A percentile compares a stretch with the other conserved stretches of the same genome.
Evolutionary conservation across 2,329 filamentous ascomycete genomes (phyloP).

Genomic region (Shiraia bambusicola): DNA sequence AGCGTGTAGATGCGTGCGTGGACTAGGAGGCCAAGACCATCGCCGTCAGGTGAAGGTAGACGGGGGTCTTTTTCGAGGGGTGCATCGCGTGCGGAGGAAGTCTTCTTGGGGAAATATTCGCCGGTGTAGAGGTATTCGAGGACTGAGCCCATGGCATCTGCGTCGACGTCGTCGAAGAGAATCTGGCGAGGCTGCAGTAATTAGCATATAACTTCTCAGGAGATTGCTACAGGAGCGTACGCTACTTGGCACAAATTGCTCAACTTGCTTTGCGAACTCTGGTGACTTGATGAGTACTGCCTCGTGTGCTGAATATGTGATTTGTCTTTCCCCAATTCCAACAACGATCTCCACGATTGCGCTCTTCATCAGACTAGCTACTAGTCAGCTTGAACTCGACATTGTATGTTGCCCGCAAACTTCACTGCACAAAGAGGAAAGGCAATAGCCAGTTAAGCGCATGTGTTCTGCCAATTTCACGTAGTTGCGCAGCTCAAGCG

Average conservation of each 20-base stretch:
- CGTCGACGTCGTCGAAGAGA: conserved; percentile 65
- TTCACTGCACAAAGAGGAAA: neutral
- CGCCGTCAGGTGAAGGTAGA: conserved; percentile 68
- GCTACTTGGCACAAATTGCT: conserved; percentile 61
- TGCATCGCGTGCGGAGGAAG: conserved; percentile 63
- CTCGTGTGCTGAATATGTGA: conserved; percentile 76
- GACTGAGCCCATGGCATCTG: conserved; percentile 75
- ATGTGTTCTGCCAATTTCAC: no score
- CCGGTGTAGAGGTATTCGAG: conserved; percentile 82
- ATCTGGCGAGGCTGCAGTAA: conserved; percentile 62
- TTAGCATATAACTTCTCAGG: neutral
- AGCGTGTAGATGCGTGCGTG: conserved; percentile 90
- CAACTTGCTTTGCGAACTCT: conserved; percentile 67
- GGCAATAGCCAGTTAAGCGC: neutral
- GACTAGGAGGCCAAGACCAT: conserved; percentile 80
- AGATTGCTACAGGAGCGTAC: conserved; percentile 50
- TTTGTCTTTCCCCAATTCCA: conserved; percentile 57
- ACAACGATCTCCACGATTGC: conserved; percentile 51
- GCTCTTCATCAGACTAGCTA: conserved; percentile 49
- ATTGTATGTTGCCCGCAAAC: neutral
- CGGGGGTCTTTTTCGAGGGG: conserved; percentile 69
- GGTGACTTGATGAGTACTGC: conserved; percentile 72
- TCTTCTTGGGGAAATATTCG: conserved; percentile 75
- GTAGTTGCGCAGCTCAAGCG: neutral
- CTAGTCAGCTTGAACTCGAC: conserved; percentile 10